Conservation (phyloP, 306 rosid species). For the Cucurbita ficifolia region DNA sequence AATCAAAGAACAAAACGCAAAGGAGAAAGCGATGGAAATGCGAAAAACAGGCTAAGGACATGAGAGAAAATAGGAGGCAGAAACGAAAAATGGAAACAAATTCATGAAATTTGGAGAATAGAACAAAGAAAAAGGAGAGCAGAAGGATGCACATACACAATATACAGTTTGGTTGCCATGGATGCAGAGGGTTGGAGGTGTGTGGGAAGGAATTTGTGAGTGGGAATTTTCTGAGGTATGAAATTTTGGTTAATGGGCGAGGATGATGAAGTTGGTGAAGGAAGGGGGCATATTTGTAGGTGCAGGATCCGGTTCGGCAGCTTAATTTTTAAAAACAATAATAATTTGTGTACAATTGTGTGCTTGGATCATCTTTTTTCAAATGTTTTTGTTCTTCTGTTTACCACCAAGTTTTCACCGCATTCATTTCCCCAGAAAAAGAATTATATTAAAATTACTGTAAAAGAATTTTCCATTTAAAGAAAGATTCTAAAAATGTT, state of each 20-base stretch:
- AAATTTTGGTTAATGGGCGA: slow-evolving; percentile 10
- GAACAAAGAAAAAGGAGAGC: neutral
- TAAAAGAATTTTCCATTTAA: too few species aligned
- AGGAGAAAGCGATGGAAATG: neutral
- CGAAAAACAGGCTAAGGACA: neutral
- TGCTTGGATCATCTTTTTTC: neutral
- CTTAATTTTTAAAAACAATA: neutral
- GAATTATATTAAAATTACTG: too few species aligned
- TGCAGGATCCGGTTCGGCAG: neutral
- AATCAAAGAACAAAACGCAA: neutral
- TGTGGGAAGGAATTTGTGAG: neutral
- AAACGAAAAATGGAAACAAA: neutral
- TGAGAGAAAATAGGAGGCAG: neutral
- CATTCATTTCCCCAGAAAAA: too few species aligned
- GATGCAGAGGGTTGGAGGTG: slow-evolving; percentile 12
- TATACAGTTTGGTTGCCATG: slow-evolving; percentile 85
- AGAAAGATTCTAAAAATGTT: neutral
- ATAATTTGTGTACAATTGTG: neutral
- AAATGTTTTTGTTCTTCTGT: neutral
- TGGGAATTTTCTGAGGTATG: neutral
- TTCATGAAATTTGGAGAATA: slow-evolving; percentile 7
- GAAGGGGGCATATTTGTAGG: slow-evolving; percentile 20
- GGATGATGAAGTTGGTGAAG: slow-evolving; percentile 13
- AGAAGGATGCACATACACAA: slow-evolving; percentile 55
- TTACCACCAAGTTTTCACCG: too few species aligned